phyloP scores from a whole-genome alignment of 306 rosid species.

The Sicyos edulis region DNA sequence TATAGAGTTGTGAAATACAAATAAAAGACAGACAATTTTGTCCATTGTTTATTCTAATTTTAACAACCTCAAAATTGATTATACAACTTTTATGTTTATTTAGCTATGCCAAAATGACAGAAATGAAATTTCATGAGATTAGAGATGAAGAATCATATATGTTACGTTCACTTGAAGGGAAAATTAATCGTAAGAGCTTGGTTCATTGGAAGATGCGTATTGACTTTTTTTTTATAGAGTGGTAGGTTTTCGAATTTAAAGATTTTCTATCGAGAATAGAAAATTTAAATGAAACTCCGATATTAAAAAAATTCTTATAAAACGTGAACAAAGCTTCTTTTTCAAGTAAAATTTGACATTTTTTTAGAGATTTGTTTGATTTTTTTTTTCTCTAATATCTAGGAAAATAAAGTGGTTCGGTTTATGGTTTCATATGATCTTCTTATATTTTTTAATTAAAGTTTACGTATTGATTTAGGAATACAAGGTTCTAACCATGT shows the following conservation, averaged over 20 bases:
- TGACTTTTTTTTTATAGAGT: not conserved
- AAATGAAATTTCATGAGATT: not conserved
- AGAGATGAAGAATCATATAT: not conserved
- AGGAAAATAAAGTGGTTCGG: not conserved
- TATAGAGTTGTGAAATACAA: too few relatives aligned
- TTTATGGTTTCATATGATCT: not conserved
- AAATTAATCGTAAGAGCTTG: not conserved
- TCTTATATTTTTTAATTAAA: too few relatives aligned
- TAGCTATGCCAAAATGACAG: too few relatives aligned
- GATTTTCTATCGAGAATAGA: not conserved
- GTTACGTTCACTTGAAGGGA: not conserved
- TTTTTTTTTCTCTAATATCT: too few relatives aligned
- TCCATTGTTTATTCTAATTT: too few relatives aligned
- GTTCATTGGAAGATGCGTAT: conserved; percentile 4
- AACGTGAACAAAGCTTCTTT: not conserved
- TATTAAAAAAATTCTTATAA: not conserved
- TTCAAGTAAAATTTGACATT: not conserved
- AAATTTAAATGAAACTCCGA: too few relatives aligned
- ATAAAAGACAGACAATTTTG: too few relatives aligned
- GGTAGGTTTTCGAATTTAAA: not conserved
- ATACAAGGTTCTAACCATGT: not conserved
- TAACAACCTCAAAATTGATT: too few relatives aligned
- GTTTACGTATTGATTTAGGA: not conserved
- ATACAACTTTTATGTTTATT: too few relatives aligned
- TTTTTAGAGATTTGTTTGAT: not conserved